These are phyloP conservation scores for Gynandropsis gynandra DNA, from an alignment of 345 rosid genomes.

Conservation along the genomic window DNA sequence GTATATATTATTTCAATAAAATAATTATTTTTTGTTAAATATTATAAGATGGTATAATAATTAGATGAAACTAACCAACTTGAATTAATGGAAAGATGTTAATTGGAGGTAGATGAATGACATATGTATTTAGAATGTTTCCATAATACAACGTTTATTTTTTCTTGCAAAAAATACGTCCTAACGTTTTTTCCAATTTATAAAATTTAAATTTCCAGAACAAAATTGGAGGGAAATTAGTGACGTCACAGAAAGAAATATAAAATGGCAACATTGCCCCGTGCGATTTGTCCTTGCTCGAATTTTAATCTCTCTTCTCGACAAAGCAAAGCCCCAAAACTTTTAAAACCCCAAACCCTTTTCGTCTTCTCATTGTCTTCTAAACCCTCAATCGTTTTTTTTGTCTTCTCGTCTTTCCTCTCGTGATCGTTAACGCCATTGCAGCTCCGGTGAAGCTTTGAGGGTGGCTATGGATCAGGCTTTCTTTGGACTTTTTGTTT, in stretches of 20 bases:
- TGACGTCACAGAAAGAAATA: slow-evolving; percentile 12
- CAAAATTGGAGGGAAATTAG: slow-evolving; percentile 48
- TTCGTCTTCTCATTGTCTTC: not conserved
- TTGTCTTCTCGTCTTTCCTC: not conserved
- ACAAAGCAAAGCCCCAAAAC: slow-evolving; percentile 8
- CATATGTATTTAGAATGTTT: too few species aligned
- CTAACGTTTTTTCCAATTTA: too few species aligned
- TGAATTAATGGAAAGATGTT: too few species aligned
- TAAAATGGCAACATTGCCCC: slow-evolving; percentile 30
- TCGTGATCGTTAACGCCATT: slow-evolving; percentile 4
- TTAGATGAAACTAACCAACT: too few species aligned
- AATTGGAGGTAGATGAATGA: too few species aligned
- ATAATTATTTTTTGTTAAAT: too few species aligned
- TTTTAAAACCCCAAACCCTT: slow-evolving; percentile 12
- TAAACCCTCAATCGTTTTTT: not conserved
- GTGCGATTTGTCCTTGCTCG: too few species aligned
- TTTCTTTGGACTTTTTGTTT: not conserved
- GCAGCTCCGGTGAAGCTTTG: slow-evolving; percentile 5
- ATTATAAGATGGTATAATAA: too few species aligned
- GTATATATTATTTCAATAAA: too few species aligned
- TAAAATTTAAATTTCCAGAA: not conserved
- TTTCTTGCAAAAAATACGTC: too few species aligned
- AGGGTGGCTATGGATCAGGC: not conserved
- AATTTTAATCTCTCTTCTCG: slow-evolving; percentile 4
- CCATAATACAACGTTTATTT: too few species aligned